Base-by-base conservation (phyloP, 768 basidiomycete species). In the Tremella yokohamensis region DNA sequence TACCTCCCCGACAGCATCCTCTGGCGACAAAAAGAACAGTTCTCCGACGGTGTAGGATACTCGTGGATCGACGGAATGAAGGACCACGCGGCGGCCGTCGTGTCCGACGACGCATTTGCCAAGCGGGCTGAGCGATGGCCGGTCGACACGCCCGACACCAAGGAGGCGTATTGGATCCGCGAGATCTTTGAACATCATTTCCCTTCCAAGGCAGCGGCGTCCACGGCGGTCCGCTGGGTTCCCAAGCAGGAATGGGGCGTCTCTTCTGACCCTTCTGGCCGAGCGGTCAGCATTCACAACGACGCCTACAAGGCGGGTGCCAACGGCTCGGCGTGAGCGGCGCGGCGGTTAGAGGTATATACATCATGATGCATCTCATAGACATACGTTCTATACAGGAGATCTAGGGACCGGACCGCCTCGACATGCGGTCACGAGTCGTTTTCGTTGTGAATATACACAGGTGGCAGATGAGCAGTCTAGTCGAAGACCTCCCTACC, bases 51-150 rank as follows among this genome's bases (percentile, higher is more conserved):
- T 54, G 92, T 96, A 54, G 93, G 94, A 29, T 97, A 96, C 78
- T 93, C 91, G 29, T 97, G 94, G 93, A 98, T 98, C 71, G 93
- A 98, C 69, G 90, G 92, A 45, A 89, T 99, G 59, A 99, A 99
- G 80, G 87, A 86, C 57, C 85, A 94, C 69, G 88, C 94, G 11
- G 86, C 81, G 29, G 66, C 80, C 0, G 75, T 81, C 37, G 84
- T 99, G 52, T 85, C 89, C 12, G 92, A 98, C 76, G 90, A 89
- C 57, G 82, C 81, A 37, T 88, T 94, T 66, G 83, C 83, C 19
- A 82, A 84, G 65, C 82, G 87, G 7, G 80, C 80, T 3, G 82
- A 87, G 70, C 84, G 89, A 56, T 99, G 87, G 85, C 77, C 86
- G 9, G 76, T 82, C 57, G 87, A 85, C 66, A 86, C 87, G 0